Evolutionary conservation across 257 asterid species (phyloP).

Genomic region (Cruciata laevipes): DNA sequence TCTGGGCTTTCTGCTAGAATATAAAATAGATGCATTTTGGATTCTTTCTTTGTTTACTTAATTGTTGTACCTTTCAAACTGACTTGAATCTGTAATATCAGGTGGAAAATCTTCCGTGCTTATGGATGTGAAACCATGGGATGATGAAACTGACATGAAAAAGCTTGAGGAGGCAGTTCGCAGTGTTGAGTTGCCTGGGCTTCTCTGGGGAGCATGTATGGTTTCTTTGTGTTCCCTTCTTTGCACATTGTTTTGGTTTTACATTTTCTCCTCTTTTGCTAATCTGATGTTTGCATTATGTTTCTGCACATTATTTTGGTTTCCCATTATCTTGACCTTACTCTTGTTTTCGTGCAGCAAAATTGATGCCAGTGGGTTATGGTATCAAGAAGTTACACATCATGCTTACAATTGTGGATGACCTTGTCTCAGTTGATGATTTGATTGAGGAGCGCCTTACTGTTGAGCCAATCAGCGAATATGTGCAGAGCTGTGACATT

Average conservation of each 20-base stretch:
- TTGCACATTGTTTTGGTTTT: neutral
- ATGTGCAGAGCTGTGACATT: constrained; percentile 47
- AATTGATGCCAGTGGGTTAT: constrained; percentile 75
- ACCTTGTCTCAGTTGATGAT: constrained; percentile 71
- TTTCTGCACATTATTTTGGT: neutral
- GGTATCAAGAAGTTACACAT: constrained; percentile 87
- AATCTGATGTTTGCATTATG: neutral
- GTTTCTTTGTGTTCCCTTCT: neutral
- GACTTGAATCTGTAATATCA: constrained; percentile 15
- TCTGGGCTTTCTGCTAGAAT: neutral
- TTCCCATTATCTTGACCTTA: neutral
- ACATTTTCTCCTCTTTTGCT: neutral
- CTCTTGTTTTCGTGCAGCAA: constrained; percentile 35
- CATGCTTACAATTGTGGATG: constrained; percentile 78
- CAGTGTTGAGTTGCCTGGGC: constrained; percentile 57
- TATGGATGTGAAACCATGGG: constrained; percentile 94
- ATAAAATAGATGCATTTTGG: neutral
- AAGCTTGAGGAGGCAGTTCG: constrained; percentile 85
- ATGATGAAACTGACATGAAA: constrained; percentile 97
- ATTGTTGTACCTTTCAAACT: neutral
- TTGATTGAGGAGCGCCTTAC: constrained; percentile 43
- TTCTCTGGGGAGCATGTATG: constrained; percentile 98
- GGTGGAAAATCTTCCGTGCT: constrained; percentile 98
- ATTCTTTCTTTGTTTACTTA: neutral
- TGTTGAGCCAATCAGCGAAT: constrained; percentile 37